A percentile compares a stretch with the other conserved stretches of the same genome.
These are phyloP conservation scores for Fonsecaea erecta DNA, from an alignment of 2,329 filamentous ascomycete species.

Conservation along the genomic window DNA sequence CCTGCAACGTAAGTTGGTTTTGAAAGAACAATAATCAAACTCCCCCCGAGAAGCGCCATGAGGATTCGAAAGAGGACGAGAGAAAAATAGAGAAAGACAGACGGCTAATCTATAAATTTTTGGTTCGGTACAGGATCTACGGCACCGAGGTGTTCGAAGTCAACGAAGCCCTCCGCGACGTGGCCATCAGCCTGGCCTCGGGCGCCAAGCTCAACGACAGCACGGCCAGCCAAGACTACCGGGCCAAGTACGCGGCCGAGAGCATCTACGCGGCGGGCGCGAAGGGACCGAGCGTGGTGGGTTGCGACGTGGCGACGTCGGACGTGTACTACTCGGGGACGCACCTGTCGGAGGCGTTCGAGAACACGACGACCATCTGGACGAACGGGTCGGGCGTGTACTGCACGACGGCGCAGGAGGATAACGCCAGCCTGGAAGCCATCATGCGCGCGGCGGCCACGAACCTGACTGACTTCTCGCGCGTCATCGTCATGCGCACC, in stretches of 20 bases:
- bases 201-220: slow-evolving; percentile 60
- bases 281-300: slow-evolving; percentile 59
- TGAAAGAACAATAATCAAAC: too few species aligned
- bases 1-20: slow-evolving; percentile 45
- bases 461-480: slow-evolving; percentile 66
- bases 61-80: background rate
- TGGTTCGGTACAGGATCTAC: slow-evolving; percentile 54
- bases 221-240: slow-evolving; percentile 56
- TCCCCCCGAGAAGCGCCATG: background rate
- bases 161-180: slow-evolving; percentile 61
- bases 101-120: slow-evolving; percentile 30
- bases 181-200: slow-evolving; percentile 58
- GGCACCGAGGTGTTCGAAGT: slow-evolving; percentile 73
- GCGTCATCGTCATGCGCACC: slow-evolving; percentile 71
- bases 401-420: slow-evolving; percentile 74
- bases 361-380: slow-evolving; percentile 65
- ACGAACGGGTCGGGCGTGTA: slow-evolving; percentile 72
- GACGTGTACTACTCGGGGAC: slow-evolving; percentile 73
- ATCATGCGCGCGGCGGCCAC: slow-evolving; percentile 64
- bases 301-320: slow-evolving; percentile 70
- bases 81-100: background rate
- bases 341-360: slow-evolving; percentile 66
- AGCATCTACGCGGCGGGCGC: slow-evolving; percentile 50
- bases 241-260: slow-evolving; percentile 55
- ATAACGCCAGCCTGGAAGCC: slow-evolving; percentile 70